Evolutionary conservation across 2,329 filamentous ascomycete genomes (phyloP), one percentile per base, ranked within the genome.

Genomic region (Exophiala phaeomuriformis): DNA sequence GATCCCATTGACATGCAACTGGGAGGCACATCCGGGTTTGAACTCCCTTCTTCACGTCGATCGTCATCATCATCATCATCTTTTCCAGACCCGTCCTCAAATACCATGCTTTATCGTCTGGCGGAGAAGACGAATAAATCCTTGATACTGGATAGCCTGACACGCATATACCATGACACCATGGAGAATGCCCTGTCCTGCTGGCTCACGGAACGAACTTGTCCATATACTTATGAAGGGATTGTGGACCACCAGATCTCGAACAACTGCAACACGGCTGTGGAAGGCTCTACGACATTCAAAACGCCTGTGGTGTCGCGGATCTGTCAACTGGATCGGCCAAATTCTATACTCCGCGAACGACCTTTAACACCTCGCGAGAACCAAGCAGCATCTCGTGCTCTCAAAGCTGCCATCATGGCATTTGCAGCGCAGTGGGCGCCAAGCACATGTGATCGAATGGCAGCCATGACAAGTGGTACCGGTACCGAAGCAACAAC

Each of bases 41-140:
- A 32, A 31, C 3, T 6, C 4, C n/a, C 28, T 45, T 9, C 42
- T 3, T 45, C n/a, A 4, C 42, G 42, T 31, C 28, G 42, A 29
- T 31, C 28, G 12, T 45, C 28, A 32, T 28, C 36, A 30, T 10
- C 28, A 32, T 45, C 28, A 32, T 28, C 36, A 30, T 10, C 29
- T 4, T 32, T 55, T 57, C 50, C 5, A 39, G 55, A 28, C 47
- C 55, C 10, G 31, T 55, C 30, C 12, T 60, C 6, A 39, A 27
- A n/a, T 32, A 45, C 42, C 3, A 31, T 31, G 42, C 28, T 55
- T 4, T 61, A 65, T 55, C 63, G 67, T 47, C 62, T 71, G 12
- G 61, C 69, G 3, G 64, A 62, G 19, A 63, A 67, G 36, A 67
- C 64, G 44, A 69, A 69, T 48, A 71, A 67, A 33, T 63, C 66